These are phyloP conservation scores for Cochlearia excelsa DNA, from an alignment of 345 rosid species.

Conservation along the genomic window DNA sequence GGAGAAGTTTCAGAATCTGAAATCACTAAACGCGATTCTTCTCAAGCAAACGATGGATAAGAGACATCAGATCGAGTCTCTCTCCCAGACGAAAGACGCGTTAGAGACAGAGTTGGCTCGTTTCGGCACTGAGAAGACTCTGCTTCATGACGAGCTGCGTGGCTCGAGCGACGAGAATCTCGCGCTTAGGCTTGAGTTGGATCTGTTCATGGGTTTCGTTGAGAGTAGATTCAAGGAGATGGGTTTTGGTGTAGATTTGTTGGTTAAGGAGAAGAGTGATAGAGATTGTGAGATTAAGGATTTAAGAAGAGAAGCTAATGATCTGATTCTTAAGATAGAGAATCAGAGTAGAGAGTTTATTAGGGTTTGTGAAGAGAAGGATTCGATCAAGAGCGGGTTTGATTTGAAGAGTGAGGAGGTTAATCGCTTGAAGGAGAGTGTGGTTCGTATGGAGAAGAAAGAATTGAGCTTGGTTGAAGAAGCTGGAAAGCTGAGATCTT, in stretches of 20 bases:
- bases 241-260: slow-evolving; percentile 29
- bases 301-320: slow-evolving; percentile 46
- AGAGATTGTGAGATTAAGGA: slow-evolving; percentile 41
- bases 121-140: slow-evolving; percentile 34
- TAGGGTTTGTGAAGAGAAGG: slow-evolving; percentile 51
- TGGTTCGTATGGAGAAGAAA: slow-evolving; percentile 43
- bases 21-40: slow-evolving; percentile 59
- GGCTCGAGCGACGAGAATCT: slow-evolving; percentile 43
- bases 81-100: slow-evolving; percentile 43
- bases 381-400: slow-evolving; percentile 38
- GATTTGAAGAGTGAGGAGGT: slow-evolving; percentile 39
- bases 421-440: slow-evolving; percentile 38
- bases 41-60: slow-evolving; percentile 54
- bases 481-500: slow-evolving; percentile 39
- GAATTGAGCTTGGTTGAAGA: slow-evolving; percentile 36
- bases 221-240: slow-evolving; percentile 44
- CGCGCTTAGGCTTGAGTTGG: slow-evolving; percentile 48
- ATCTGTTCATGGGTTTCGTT: slow-evolving; percentile 44
- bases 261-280: slow-evolving; percentile 41
- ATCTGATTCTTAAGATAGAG: slow-evolving; percentile 36
- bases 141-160: slow-evolving; percentile 37
- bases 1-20: slow-evolving; percentile 57
- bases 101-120: slow-evolving; percentile 49
- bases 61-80: slow-evolving; percentile 55
- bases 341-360: slow-evolving; percentile 38